Percentiles rank a stretch among this genome's conserved stretches.
phyloP scores from a whole-genome alignment of 2,329 filamentous ascomycete genomes.

The Capronia coronata region DNA sequence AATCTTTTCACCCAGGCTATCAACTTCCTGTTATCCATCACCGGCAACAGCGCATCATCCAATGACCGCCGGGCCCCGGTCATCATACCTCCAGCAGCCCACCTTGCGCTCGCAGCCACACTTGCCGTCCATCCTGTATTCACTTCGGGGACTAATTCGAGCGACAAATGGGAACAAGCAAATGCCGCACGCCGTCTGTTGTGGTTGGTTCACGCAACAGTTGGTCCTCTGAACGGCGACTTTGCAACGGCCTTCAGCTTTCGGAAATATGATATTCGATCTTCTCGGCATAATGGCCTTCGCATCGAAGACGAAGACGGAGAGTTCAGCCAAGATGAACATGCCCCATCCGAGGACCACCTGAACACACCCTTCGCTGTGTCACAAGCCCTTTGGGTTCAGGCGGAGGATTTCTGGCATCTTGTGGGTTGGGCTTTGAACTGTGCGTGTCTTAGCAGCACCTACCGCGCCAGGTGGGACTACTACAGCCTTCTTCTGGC shows the following conservation, averaged over 20 bases:
- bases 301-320: constrained; percentile 24
- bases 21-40: constrained; percentile 57
- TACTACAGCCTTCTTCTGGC: constrained; percentile 76
- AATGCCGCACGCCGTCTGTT: constrained; percentile 65
- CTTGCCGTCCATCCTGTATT: constrained; percentile 73
- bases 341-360: constrained; percentile 33
- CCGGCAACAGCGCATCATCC: constrained; percentile 46
- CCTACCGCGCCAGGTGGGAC: constrained; percentile 58
- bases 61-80: constrained; percentile 41
- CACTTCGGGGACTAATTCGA: constrained; percentile 63
- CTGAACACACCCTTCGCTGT: constrained; percentile 57
- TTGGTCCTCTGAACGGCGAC: constrained; percentile 64
- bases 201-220: constrained; percentile 56
- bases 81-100: constrained; percentile 61
- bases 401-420: constrained; percentile 83
- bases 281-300: constrained; percentile 4
- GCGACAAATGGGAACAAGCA: constrained; percentile 57
- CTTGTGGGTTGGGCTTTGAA: constrained; percentile 89
- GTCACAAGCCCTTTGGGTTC: constrained; percentile 61
- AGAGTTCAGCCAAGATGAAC: constrained; percentile 35
- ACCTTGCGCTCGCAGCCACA: constrained; percentile 71
- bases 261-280: constrained; percentile 30
- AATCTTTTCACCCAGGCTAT: constrained; percentile 61
- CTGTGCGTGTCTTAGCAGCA: constrained; percentile 61
- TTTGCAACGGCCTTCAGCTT: constrained; percentile 70